phyloP scores from a whole-genome alignment of 805 yeast genomes.

The Starmerella bombicola region DNA sequence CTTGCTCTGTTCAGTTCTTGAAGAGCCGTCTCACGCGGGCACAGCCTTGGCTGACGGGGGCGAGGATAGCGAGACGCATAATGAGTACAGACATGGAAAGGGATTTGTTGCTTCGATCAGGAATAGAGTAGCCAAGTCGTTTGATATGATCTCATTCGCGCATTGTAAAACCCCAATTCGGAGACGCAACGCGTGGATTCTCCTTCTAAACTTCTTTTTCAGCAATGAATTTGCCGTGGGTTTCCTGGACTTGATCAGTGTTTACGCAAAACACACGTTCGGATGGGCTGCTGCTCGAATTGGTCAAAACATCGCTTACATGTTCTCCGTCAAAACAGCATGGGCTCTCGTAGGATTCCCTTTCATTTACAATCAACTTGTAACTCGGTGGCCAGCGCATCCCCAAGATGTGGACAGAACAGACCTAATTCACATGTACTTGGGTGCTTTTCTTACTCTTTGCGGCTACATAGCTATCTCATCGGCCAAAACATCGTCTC shows the following conservation, averaged over 20 bases:
- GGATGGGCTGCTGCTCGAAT: constrained; percentile 10
- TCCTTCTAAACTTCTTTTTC: constrained; percentile 12
- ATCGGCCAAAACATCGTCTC: constrained; percentile 6
- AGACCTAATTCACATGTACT: constrained; percentile 11
- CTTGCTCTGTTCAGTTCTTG: neutral
- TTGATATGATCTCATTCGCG: constrained; percentile 2
- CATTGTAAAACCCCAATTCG: constrained; percentile 3
- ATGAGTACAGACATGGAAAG: neutral
- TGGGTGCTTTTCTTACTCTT: constrained; percentile 7
- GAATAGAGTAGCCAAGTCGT: neutral
- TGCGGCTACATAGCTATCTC: constrained; percentile 7
- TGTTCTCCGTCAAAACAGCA: constrained; percentile 8
- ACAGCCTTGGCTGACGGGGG: neutral
- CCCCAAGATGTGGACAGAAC: constrained; percentile 9
- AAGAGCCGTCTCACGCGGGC: neutral
- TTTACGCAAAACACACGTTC: constrained; percentile 15
- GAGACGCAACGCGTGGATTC: constrained; percentile 12
- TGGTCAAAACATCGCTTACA: constrained; percentile 8
- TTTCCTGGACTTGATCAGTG: constrained; percentile 13
- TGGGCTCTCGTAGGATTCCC: constrained; percentile 18
- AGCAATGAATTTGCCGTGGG: constrained; percentile 16
- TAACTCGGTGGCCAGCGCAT: constrained; percentile 7
- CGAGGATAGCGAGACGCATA: neutral
- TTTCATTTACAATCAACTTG: constrained; percentile 8
- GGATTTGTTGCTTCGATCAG: neutral